Conservation (phyloP, 257 asterid species). For the Rauvolfia tetraphylla region DNA sequence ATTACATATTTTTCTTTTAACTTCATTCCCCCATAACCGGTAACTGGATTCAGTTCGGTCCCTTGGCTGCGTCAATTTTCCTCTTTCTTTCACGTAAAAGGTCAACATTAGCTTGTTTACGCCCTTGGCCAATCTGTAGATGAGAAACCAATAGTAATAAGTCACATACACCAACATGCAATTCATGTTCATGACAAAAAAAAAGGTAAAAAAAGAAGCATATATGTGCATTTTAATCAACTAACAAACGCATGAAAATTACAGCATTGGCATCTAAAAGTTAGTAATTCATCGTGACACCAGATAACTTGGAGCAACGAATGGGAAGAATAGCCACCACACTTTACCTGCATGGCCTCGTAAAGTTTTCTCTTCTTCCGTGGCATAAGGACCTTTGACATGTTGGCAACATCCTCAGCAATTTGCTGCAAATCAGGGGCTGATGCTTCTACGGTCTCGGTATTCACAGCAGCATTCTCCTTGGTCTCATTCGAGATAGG, state of each 20-base stretch:
- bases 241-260: background rate
- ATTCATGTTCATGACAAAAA: background rate
- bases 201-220: background rate
- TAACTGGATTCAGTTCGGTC: slow-evolving; percentile 14
- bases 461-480: slow-evolving; percentile 26
- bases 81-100: slow-evolving; percentile 47
- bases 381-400: slow-evolving; percentile 50
- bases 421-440: slow-evolving; percentile 42
- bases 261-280: background rate
- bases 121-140: slow-evolving; percentile 54
- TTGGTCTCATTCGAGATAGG: slow-evolving; percentile 18
- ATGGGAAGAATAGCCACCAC: background rate
- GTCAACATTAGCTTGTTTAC: slow-evolving; percentile 28
- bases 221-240: background rate
- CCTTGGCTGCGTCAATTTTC: slow-evolving; percentile 44
- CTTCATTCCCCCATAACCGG: background rate
- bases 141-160: slow-evolving; percentile 10
- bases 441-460: slow-evolving; percentile 36
- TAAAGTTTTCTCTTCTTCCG: slow-evolving; percentile 56
- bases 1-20: background rate
- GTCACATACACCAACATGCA: background rate
- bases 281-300: background rate
- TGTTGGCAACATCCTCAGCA: slow-evolving; percentile 45
- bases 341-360: slow-evolving; percentile 64
- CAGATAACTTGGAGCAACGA: background rate